Evolutionary conservation across 805 yeast genomes (phyloP).

Genomic region (Lachancea fermentati): DNA sequence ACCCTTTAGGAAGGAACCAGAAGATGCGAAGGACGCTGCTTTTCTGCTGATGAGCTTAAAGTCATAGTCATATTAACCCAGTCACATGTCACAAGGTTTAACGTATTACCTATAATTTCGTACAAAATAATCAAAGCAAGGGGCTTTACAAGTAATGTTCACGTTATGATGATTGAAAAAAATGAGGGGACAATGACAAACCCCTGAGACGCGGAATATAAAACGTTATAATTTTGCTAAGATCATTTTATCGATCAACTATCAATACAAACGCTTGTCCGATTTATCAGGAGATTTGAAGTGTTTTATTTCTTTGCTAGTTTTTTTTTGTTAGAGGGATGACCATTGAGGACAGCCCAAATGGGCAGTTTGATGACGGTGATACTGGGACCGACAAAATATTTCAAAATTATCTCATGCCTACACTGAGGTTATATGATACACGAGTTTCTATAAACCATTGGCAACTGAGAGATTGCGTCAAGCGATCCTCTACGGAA

Average conservation of each 20-base stretch:
- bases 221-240: background rate
- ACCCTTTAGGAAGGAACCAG: background rate
- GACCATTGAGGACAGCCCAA: constrained; percentile 18
- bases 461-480: constrained; percentile 80
- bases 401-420: constrained; percentile 31
- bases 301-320: background rate
- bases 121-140: background rate
- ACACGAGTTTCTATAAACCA: constrained; percentile 38
- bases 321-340: constrained; percentile 6
- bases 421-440: constrained; percentile 28
- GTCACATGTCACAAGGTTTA: background rate
- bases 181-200: background rate
- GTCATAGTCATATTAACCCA: constrained; percentile 15
- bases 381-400: constrained; percentile 28
- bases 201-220: background rate
- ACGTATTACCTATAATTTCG: background rate
- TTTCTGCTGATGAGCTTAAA: constrained; percentile 29
- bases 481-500: constrained; percentile 43
- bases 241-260: background rate
- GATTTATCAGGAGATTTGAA: too few species aligned
- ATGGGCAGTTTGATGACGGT: constrained; percentile 20
- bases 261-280: too few species aligned
- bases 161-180: background rate
- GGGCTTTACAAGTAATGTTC: background rate
- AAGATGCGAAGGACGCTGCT: constrained; percentile 28